Evolutionary conservation across 495 filamentous ascomycete genomes (phyloP), one percentile per base, ranked within the genome.

Genomic region (Usnea hakonensis): DNA sequence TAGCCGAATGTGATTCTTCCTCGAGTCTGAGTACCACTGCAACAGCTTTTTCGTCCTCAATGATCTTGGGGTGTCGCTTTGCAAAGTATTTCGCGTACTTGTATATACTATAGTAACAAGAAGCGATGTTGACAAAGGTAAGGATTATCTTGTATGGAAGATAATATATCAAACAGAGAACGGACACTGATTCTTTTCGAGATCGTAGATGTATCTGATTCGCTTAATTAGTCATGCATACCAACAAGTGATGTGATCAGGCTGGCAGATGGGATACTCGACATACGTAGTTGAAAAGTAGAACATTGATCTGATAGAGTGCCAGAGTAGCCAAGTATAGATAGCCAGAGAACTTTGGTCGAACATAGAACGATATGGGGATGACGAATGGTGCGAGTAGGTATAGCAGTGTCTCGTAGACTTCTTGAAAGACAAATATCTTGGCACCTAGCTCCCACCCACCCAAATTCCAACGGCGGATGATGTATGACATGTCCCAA

Each of bases 381-480:
- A 80, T 61, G 13, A 80, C 65, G 58, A 81, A 79, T 0, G 77
- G 79, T 2, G 77, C 72, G 26, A 79, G 58, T 19, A 80, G 64
- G 60, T 76, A 77, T 30, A 80, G 68, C 0, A 81, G 57, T 9
- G 78, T 78, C 60, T 81, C 79, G 62, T 80, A 80, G 14, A 79
- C 75, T 64, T 87, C 83, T 73, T 90, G 87, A 5, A 88, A 85
- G 26, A 83, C 82, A 69, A 87, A 88, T 58, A 90, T 84, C 75
- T 80, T 80, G 2, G 77, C 71, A 1, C 78, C 78, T 35, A 81
- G 56, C 43, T 81, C 78, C 75, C 76, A 78, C 71, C 69, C 75
- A 33, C 78, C 77, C 32, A 81, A 66, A 52, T 77, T 78, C 78
- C 78, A 80, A 43, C 69, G 74, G 9, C 66, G 67, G 2, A 78